phyloP scores from a whole-genome alignment of 2,329 filamentous ascomycete genomes.

The Microthyrium microscopicum region DNA sequence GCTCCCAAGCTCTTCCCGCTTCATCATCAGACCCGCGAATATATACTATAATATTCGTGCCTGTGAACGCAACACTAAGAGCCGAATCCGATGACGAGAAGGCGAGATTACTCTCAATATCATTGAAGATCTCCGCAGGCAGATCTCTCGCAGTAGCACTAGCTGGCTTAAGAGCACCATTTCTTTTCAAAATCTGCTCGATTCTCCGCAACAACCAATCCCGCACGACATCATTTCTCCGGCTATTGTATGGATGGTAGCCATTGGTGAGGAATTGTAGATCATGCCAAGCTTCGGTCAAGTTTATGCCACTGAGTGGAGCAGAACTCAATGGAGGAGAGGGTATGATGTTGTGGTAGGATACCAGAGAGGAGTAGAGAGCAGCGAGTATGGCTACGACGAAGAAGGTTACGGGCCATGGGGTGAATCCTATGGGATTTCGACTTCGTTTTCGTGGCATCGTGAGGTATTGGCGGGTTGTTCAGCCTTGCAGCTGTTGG shows the following conservation, averaged over 20 bases:
- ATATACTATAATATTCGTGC: conserved; percentile 82
- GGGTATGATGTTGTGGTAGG: conserved; percentile 63
- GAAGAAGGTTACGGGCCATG: conserved; percentile 67
- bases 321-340: conserved; percentile 38
- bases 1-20: conserved; percentile 56
- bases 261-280: conserved; percentile 55
- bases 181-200: conserved; percentile 45
- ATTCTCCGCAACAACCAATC: conserved; percentile 59
- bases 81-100: conserved; percentile 34
- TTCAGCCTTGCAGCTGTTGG: background rate
- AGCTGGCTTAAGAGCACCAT: conserved; percentile 27
- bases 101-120: conserved; percentile 63
- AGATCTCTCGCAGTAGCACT: conserved; percentile 13
- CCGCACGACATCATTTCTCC: conserved; percentile 63
- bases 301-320: conserved; percentile 49
- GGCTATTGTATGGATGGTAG: conserved; percentile 83
- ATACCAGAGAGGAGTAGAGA: conserved; percentile 53
- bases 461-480: too few relatives aligned
- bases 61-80: conserved; percentile 65
- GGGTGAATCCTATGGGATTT: conserved; percentile 54
- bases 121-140: conserved; percentile 57
- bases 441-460: conserved; percentile 8
- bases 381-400: conserved; percentile 61
- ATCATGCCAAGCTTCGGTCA: conserved; percentile 77
- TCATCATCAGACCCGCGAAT: conserved; percentile 68